Percentiles rank a stretch among this genome's conserved stretches.
These are phyloP conservation scores for Colletotrichum sp. DNA, from an alignment of 2,329 filamentous ascomycete genomes.

Conservation along the genomic window DNA sequence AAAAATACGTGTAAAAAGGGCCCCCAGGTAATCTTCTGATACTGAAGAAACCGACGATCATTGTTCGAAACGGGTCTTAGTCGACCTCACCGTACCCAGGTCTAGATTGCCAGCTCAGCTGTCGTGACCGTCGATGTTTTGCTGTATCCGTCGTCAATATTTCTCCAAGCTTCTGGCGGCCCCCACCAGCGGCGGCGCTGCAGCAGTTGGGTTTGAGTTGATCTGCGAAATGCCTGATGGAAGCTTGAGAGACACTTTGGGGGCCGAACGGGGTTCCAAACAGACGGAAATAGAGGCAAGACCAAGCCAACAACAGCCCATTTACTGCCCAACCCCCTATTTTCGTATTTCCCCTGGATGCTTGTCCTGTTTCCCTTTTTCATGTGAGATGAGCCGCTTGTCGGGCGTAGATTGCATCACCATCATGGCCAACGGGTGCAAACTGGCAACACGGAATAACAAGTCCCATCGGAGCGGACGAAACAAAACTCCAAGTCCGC, in stretches of 20 bases:
- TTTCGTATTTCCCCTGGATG: not conserved
- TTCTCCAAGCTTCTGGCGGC: slow-evolving; percentile 10
- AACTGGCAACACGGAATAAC: not conserved
- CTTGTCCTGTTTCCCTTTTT: not conserved
- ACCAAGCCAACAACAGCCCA: not conserved
- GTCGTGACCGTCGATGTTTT: not conserved
- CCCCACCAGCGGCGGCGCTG: not conserved
- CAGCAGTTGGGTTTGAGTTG: not conserved
- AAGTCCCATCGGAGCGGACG: slow-evolving; percentile 3
- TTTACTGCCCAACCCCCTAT: not conserved
- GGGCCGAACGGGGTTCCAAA: not conserved
- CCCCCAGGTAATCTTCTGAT: not conserved
- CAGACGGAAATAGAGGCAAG: not conserved
- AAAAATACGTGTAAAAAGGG: not conserved
- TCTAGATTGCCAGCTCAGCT: not conserved
- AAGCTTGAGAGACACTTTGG: not conserved
- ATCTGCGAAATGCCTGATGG: not conserved
- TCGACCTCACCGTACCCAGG: slow-evolving; percentile 10
- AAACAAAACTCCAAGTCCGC: slow-evolving; percentile 7
- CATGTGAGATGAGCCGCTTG: slow-evolving; percentile 4
- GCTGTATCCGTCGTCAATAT: not conserved
- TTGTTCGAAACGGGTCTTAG: not conserved
- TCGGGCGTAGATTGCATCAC: slow-evolving; percentile 3
- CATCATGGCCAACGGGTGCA: not conserved
- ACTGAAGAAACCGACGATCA: not conserved